phyloP scores from a whole-genome alignment of 495 filamentous ascomycete genomes.

The Aspergillus mulundensis region DNA sequence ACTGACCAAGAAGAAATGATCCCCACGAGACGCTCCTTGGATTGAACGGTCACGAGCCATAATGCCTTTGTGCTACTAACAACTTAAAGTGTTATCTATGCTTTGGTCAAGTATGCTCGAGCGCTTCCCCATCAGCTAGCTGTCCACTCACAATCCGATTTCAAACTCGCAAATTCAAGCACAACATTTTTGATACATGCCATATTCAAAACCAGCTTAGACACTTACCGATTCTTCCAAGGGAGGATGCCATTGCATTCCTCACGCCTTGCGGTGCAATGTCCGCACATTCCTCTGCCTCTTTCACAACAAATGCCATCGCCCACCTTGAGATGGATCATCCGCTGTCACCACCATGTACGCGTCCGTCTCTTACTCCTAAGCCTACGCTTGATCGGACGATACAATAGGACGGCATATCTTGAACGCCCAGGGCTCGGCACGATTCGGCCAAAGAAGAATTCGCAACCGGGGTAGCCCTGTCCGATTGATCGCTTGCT shows the following conservation, averaged over 20 bases:
- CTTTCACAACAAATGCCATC: slow-evolving; percentile 35
- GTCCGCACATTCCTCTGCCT: slow-evolving; percentile 33
- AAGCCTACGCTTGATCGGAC: slow-evolving; percentile 4
- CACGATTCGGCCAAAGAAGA: neutral
- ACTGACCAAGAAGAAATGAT: too few relatives aligned
- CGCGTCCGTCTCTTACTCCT: slow-evolving; percentile 15
- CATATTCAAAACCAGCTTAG: neutral
- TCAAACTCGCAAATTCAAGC: too few relatives aligned
- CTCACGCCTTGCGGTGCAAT: slow-evolving; percentile 26
- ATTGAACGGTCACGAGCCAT: too few relatives aligned
- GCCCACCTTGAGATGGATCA: slow-evolving; percentile 7
- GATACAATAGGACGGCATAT: neutral
- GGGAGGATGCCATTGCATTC: slow-evolving; percentile 29
- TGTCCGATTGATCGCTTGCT: neutral
- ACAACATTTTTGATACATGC: neutral
- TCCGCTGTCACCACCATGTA: slow-evolving; percentile 12
- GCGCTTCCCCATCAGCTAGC: neutral
- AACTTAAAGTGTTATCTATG: too few relatives aligned
- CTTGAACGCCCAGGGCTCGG: neutral
- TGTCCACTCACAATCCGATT: too few relatives aligned
- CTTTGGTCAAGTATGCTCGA: neutral
- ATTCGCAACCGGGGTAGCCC: neutral
- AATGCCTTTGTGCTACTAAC: too few relatives aligned
- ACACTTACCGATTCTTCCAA: neutral
- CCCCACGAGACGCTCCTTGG: too few relatives aligned